Percentiles rank a stretch among this genome's conserved stretches.
Evolutionary conservation across 495 filamentous ascomycete species (phyloP).

Genomic region (Neurospora sublineolata): DNA sequence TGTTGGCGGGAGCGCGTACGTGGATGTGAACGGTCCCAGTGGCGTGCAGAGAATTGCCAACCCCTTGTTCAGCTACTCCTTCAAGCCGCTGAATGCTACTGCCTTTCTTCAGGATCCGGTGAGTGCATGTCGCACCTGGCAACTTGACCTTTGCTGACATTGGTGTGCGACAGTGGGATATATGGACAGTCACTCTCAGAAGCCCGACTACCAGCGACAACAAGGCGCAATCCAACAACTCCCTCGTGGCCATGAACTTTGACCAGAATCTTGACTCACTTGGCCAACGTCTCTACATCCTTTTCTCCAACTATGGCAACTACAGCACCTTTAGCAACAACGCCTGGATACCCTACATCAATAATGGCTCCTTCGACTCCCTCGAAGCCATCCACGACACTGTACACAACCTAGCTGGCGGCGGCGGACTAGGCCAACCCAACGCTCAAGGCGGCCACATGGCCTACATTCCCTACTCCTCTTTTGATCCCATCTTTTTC

Average conservation of each 20-base stretch:
- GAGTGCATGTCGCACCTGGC: constrained; percentile 10
- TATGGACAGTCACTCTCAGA: constrained; percentile 38
- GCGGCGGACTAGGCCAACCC: constrained; percentile 11
- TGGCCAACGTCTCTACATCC: constrained; percentile 44
- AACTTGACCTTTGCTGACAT: neutral
- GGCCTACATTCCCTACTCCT: constrained; percentile 50
- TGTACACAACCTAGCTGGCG: constrained; percentile 48
- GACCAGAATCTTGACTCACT: constrained; percentile 34
- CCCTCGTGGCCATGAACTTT: constrained; percentile 34
- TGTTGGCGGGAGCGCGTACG: constrained; percentile 28
- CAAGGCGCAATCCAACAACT: constrained; percentile 40
- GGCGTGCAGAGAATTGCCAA: constrained; percentile 46
- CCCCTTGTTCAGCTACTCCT: constrained; percentile 50
- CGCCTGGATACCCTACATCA: constrained; percentile 29
- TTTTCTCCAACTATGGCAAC: constrained; percentile 46
- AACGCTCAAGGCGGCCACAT: constrained; percentile 45
- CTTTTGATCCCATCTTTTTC: constrained; percentile 67
- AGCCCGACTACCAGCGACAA: constrained; percentile 31
- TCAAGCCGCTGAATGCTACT: constrained; percentile 40
- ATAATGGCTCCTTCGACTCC: constrained; percentile 37
- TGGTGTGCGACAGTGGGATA: constrained; percentile 16
- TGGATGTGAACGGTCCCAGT: constrained; percentile 43
- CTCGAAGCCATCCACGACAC: constrained; percentile 55
- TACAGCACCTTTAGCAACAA: constrained; percentile 50
- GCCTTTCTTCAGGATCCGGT: constrained; percentile 34